Conservation (phyloP, 306 rosid genomes). For the Hippophae rhamnoides region DNA sequence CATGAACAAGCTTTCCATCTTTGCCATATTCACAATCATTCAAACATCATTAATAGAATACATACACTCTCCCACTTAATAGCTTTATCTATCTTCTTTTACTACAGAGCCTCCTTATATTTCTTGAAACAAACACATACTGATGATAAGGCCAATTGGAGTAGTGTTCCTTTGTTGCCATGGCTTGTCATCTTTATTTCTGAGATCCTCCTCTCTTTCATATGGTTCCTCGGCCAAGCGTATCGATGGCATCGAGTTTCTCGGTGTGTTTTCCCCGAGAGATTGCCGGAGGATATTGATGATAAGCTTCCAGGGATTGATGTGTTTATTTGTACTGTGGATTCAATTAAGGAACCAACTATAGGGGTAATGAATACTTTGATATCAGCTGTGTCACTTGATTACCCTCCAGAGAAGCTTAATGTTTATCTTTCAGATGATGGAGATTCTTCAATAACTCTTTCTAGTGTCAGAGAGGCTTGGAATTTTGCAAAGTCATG, state of each 20-base stretch:
- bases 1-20: constrained; percentile 26
- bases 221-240: constrained; percentile 53
- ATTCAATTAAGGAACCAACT: constrained; percentile 60
- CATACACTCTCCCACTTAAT: constrained; percentile 38
- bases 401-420: constrained; percentile 59
- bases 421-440: constrained; percentile 68
- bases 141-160: constrained; percentile 6
- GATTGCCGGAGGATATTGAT: constrained; percentile 33
- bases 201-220: constrained; percentile 47
- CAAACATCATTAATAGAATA: constrained; percentile 33
- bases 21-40: constrained; percentile 32
- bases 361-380: constrained; percentile 63
- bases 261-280: constrained; percentile 41
- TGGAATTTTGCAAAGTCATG: constrained; percentile 48
- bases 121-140: constrained; percentile 12
- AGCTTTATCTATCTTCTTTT: constrained; percentile 42
- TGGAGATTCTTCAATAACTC: constrained; percentile 44
- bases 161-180: constrained; percentile 22
- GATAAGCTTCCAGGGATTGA: constrained; percentile 47
- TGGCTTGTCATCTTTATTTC: constrained; percentile 48
- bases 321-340: constrained; percentile 64
- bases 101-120: constrained; percentile 37
- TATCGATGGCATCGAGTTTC: constrained; percentile 46
- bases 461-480: constrained; percentile 38
- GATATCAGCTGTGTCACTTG: constrained; percentile 64